Base-by-base conservation (phyloP, 257 asterid genomes). In the Paraleonurus japonicus region DNA sequence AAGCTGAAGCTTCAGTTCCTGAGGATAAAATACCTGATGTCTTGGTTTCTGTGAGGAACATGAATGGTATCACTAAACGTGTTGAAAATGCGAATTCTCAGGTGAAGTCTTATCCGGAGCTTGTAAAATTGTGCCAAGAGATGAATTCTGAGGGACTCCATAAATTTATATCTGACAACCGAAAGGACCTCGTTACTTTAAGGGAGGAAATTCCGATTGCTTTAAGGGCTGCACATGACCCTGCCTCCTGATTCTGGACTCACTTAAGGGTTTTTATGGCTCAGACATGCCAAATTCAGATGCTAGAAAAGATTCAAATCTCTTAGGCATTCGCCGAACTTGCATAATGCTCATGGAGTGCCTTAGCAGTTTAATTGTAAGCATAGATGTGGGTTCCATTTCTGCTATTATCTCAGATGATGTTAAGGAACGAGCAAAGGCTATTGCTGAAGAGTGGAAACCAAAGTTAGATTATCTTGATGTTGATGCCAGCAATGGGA, bases 301-400 rank as follows among this genome's bases (percentile, higher is more conserved):
- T 85, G 82, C 92, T 61, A 90, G 80, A 81, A 92, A 92, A 66
- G 99, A 92, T 63, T 78, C 98, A 39, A 88, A 74, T 78, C 89
- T 95, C 58, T 80, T 89, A 35, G 99, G 99, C 69, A 75, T 92
- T 71, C 96, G 99, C 20, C 82, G 99, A 71, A 89, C 97, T 57
- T 95, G 98, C 77, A 95, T 95, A 62, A 89, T 95, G 98, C 70
- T 95, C 84, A 82, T 95, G 95, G 99, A 95, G 79, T 95, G 98
- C 81, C 98, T 95, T 61, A 70, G 95, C 87, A 78, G 78, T 65
- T 86, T 86, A 45, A 71, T 83, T n/a, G 23, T 70, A 58, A 76
- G 78, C 70, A 78, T 83, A 75, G 90, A 81, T 67, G 73, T 70
- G 57, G 81, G 73, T 12, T 80, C 85, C 37, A 53, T 74, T 72